phyloP scores from a whole-genome alignment of 2,329 filamentous ascomycete genomes.

The Helminthosporium solani region DNA sequence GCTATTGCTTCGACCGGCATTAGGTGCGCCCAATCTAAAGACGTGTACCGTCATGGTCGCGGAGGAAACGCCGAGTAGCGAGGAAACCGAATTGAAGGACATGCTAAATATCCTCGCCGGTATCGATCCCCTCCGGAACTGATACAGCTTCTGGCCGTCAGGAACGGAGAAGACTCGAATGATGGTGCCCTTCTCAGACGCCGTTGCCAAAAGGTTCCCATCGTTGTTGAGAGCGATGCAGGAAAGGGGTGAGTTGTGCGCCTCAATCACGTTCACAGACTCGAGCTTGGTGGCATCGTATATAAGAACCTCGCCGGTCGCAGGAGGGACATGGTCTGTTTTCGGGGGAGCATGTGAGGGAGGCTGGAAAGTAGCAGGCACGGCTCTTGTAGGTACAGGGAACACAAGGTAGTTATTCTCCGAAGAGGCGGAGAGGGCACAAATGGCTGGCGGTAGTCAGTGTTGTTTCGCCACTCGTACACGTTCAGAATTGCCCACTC shows the following conservation, averaged over 20 bases:
- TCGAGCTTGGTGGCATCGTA: constrained; percentile 89
- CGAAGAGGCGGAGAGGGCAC: constrained; percentile 87
- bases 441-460: constrained; percentile 64
- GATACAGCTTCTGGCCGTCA: constrained; percentile 86
- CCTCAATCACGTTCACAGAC: constrained; percentile 92
- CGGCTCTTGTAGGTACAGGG: constrained; percentile 71
- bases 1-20: constrained; percentile 37
- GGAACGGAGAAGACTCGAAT: constrained; percentile 95
- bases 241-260: constrained; percentile 86
- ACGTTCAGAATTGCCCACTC: constrained; percentile 21
- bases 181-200: constrained; percentile 96
- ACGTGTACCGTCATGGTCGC: constrained; percentile 96
- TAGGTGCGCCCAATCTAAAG: constrained; percentile 66
- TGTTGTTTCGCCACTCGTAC: constrained; percentile 14
- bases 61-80: constrained; percentile 90
- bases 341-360: constrained; percentile 86
- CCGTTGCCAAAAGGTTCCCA: constrained; percentile 86
- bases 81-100: constrained; percentile 95
- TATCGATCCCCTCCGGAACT: constrained; percentile 93
- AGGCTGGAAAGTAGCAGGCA: constrained; percentile 53
- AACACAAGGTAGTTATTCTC: constrained; percentile 96
- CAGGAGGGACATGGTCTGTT: constrained; percentile 71
- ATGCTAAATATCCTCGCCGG: constrained; percentile 97
- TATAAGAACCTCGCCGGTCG: constrained; percentile 87
- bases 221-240: constrained; percentile 91